A percentile compares a stretch with the other conserved stretches of the same genome.
These are phyloP conservation scores for Albifimbria verrucaria DNA, from an alignment of 2,329 filamentous ascomycete genomes.

Conservation along the genomic window DNA sequence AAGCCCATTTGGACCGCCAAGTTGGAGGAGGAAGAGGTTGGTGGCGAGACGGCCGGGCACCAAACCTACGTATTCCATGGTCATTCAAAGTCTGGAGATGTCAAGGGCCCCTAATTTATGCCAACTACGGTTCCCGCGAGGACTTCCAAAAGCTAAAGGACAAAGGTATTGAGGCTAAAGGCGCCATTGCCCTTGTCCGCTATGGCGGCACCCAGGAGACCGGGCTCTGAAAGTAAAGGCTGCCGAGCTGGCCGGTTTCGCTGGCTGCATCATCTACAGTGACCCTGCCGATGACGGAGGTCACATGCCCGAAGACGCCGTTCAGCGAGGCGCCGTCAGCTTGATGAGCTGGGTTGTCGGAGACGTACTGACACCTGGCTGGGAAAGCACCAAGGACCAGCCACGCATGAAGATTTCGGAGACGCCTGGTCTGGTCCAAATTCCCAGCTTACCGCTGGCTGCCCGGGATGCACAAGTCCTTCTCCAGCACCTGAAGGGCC, in stretches of 20 bases:
- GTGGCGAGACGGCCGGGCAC: constrained; percentile 57
- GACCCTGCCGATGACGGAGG: constrained; percentile 86
- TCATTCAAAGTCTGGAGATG: constrained; percentile 81
- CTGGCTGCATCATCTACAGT: constrained; percentile 87
- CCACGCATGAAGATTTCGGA: constrained; percentile 67
- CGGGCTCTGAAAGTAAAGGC: constrained; percentile 82
- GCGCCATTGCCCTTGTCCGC: constrained; percentile 79
- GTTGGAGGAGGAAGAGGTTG: constrained; percentile 74
- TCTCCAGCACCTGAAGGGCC: constrained; percentile 70
- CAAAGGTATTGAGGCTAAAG: constrained; percentile 68
- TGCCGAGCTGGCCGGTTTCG: constrained; percentile 81
- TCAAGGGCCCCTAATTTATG: constrained; percentile 86
- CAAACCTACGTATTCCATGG: constrained; percentile 84
- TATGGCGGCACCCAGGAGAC: constrained; percentile 74
- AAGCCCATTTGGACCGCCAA: constrained; percentile 71
- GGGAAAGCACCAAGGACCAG: constrained; percentile 65
- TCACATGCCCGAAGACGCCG: constrained; percentile 74
- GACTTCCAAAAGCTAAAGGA: constrained; percentile 76
- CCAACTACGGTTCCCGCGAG: constrained; percentile 81
- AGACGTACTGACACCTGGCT: constrained; percentile 89
- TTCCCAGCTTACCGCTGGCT: constrained; percentile 85
- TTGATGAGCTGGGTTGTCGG: constrained; percentile 81
- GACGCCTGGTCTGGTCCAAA: constrained; percentile 70
- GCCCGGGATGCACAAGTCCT: constrained; percentile 86
- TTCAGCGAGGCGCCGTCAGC: constrained; percentile 79